Evolutionary conservation across 805 yeast species (phyloP), one percentile per base, ranked within the genome.

Genomic region (Saccharomycodes ludwigii): DNA sequence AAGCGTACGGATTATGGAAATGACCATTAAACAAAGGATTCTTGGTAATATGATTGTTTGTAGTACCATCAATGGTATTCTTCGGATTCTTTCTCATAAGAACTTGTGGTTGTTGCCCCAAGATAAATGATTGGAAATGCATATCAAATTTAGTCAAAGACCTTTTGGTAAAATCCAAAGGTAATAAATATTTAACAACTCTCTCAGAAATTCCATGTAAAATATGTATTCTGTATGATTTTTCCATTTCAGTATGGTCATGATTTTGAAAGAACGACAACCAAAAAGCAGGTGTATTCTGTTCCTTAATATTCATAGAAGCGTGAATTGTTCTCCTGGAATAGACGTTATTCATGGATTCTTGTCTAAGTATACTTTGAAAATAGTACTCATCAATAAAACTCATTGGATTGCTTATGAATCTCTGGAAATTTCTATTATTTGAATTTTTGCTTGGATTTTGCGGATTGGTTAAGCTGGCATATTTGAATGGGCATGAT

Each of bases 401-500:
- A 5, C 32, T 42, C 15, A 39, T 34, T 6, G 53, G 47, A 30
- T 43, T 39, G 13, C 27, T 34, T 9, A 39, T 30, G 32, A 41
- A 50, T 4, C 30, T 35, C 8, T 38, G 37, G 25, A 42, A 45
- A 26, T 43, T 43, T 24, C 31, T 33, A 11, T 36, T 33, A 3
- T 27, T 27, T 22, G 17, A 25, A 2, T 23, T 21, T 17, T 28
- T 36, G 5, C 24, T 32, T 2, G 34, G 11, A 2, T 20, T 23
- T 3, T 76, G 54, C 35, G 71, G 71, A 56, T 83, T 94, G 19
- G 71, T 63, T 33, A 68, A 65, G 40, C 85, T 84, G n/a, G 79
- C 74, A 24, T 52, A 40, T 42, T 69, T 73, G 61, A 84, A 85
- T 4, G 95, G 95, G 51, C 81, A 77, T 43, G 76, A 71, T 28